A percentile compares a stretch with the other conserved stretches of the same genome.
Conservation (phyloP, 352 stramenopile species). For the Phytopythium boreale region DNA sequence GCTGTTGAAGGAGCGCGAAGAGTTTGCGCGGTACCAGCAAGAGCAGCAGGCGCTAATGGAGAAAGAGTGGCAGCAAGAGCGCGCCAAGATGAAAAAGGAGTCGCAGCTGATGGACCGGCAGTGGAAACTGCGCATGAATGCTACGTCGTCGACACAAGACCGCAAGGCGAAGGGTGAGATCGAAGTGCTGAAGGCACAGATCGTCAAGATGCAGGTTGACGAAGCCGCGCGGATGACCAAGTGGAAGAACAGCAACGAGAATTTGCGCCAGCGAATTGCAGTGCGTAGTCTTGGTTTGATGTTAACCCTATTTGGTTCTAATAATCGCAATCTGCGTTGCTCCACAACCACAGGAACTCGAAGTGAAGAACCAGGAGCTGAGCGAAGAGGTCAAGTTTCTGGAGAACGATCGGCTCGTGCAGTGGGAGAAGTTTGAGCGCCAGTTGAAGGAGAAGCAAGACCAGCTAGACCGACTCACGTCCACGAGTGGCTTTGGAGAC, state of each 20-base stretch:
- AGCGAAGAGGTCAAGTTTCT: slow-evolving; percentile 77
- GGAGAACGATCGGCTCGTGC: slow-evolving; percentile 66
- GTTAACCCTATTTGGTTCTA: neutral
- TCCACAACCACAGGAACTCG: slow-evolving; percentile 47
- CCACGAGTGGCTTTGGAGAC: neutral
- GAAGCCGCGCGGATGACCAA: slow-evolving; percentile 51
- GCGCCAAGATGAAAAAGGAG: slow-evolving; percentile 74
- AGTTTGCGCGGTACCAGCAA: slow-evolving; percentile 48
- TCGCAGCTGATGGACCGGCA: slow-evolving; percentile 65
- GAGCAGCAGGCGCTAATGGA: slow-evolving; percentile 52
- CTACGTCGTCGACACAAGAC: slow-evolving; percentile 45
- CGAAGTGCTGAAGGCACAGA: slow-evolving; percentile 76
- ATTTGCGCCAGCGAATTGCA: slow-evolving; percentile 56
- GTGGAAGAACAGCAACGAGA: slow-evolving; percentile 66
- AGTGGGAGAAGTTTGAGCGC: slow-evolving; percentile 70
- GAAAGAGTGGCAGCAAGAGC: slow-evolving; percentile 67
- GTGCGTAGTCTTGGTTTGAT: slow-evolving; percentile 22
- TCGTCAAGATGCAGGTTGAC: slow-evolving; percentile 80
- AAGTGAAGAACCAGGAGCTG: slow-evolving; percentile 70
- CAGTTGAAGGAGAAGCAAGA: slow-evolving; percentile 47
- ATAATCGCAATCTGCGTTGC: slow-evolving; percentile 1
- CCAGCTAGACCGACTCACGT: neutral
- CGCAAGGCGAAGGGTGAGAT: slow-evolving; percentile 66
- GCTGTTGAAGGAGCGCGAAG: slow-evolving; percentile 43
- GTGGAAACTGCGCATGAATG: slow-evolving; percentile 66